phyloP scores from a whole-genome alignment of 2,329 filamentous ascomycete species.

The Claviceps pusilla region DNA sequence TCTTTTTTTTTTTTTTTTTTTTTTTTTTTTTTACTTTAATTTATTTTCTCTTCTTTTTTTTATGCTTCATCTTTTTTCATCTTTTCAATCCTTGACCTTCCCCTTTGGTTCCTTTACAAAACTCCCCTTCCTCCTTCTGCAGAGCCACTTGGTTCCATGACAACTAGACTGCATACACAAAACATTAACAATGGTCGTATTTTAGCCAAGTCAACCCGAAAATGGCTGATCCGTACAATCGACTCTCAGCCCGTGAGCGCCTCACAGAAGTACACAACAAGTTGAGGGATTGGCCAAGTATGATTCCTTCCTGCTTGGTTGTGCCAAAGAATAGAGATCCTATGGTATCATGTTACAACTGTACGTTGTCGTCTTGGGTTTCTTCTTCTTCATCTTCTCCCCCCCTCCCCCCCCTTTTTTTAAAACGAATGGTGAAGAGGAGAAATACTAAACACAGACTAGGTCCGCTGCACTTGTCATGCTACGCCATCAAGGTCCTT shows the following conservation, averaged over 20 bases:
- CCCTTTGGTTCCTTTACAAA: background rate
- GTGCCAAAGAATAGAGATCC: constrained; percentile 9
- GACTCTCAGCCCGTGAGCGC: constrained; percentile 8
- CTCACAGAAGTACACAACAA: constrained; percentile 15
- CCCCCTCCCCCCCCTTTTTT: background rate
- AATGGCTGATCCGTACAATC: constrained; percentile 6
- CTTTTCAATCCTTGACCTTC: no score
- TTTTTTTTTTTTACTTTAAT: background rate
- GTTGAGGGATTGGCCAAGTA: constrained; percentile 21
- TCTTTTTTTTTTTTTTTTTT: background rate
- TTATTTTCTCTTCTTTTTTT: no score
- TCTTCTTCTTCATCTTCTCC: background rate
- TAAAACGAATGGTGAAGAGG: background rate
- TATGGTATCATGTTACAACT: constrained; percentile 10
- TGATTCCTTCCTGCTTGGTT: constrained; percentile 22
- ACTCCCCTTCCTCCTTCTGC: background rate
- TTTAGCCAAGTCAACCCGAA: constrained; percentile 14
- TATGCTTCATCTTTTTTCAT: no score
- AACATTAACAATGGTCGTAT: constrained; percentile 2
- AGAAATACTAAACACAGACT: background rate
- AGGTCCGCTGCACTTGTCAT: constrained; percentile 27
- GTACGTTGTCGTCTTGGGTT: constrained; percentile 6
- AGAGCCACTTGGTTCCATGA: background rate
- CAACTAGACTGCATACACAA: background rate
- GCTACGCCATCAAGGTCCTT: constrained; percentile 26